Evolutionary conservation across 2,329 filamentous ascomycete species (phyloP), one percentile per base, ranked within the genome.

Genomic region (Calcarisporium arbuscula): DNA sequence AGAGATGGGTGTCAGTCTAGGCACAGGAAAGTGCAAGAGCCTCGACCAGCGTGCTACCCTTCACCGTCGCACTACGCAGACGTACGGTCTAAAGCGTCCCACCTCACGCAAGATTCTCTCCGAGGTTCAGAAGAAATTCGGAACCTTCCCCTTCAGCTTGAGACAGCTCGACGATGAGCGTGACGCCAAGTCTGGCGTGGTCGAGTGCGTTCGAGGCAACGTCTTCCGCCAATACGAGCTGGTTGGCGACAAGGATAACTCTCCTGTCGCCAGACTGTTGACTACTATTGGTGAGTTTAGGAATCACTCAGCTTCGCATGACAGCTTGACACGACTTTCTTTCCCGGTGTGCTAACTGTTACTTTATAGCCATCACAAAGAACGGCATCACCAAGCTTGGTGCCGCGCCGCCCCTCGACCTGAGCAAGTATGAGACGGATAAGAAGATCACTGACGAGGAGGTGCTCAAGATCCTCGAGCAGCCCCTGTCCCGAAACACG

Each of bases 391-490:
- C 84, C 56, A 86, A 85, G 67, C 70, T 98, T 39, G 81, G 86
- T 51, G 81, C 76, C 18, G 82, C 92, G 21, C 79, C 85, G 42
- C 61, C 80, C 16, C 72, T 83, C 44, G 87, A 96, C 56, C 60
- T 92, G 42, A 76, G 73, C 57, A 88, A 89, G 70, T 78, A 82
- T 72, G 83, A 95, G 76, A 82, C 86, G 21, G 89, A 96, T 63
- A 96, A 96, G 78, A 95, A 95, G 77, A 95, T 98, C 55, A 82
- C 80, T 47, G 90, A 96, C 46, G 87, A 94, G 68, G 90, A 96
- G 68, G 74, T 98, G 47, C 79, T 96, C 51, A 86, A 92, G 73
- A 90, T 96, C 46, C 75, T 98, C 33, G 88, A 92, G 67, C 85
- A 85, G 62, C 90, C 90, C 20, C 66, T 95, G 51, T 71, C 81